A percentile compares a stretch with the other conserved stretches of the same genome.
These are phyloP conservation scores for Eucalyptus curtisii DNA, from an alignment of 345 rosid genomes.

Conservation along the genomic window DNA sequence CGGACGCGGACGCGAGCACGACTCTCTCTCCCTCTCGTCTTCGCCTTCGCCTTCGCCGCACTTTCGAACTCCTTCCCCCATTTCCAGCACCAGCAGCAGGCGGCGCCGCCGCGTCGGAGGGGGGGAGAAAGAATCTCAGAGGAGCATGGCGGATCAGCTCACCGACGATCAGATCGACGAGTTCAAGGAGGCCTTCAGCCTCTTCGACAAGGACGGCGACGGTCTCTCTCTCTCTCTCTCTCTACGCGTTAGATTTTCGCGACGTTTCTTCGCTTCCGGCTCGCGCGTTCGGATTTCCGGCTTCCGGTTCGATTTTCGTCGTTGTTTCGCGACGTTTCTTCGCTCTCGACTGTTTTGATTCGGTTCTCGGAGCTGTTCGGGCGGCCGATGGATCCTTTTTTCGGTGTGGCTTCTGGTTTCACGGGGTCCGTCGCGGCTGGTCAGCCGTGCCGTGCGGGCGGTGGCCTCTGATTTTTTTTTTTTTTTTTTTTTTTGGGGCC, in stretches of 20 bases:
- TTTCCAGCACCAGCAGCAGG: background rate
- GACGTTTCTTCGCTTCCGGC: background rate
- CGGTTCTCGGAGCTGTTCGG: background rate
- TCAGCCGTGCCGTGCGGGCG: background rate
- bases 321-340: background rate
- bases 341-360: background rate
- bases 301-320: background rate
- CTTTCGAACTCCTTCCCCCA: background rate
- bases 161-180: conserved; percentile 26
- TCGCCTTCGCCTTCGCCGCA: background rate
- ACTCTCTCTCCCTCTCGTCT: background rate
- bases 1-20: background rate
- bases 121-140: background rate
- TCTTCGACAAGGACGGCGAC: conserved; percentile 32
- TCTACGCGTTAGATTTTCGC: background rate
- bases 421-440: background rate
- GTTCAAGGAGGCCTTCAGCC: conserved; percentile 33
- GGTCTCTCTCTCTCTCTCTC: conserved; percentile 7
- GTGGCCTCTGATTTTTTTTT: background rate
- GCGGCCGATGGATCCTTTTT: background rate
- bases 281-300: background rate
- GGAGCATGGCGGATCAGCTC: conserved; percentile 20
- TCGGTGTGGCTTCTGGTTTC: background rate
- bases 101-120: background rate
- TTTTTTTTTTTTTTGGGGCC: background rate